A percentile compares a stretch with the other conserved stretches of the same genome.
Conservation (phyloP, 805 yeast genomes). For the Suhomyces sp. region DNA sequence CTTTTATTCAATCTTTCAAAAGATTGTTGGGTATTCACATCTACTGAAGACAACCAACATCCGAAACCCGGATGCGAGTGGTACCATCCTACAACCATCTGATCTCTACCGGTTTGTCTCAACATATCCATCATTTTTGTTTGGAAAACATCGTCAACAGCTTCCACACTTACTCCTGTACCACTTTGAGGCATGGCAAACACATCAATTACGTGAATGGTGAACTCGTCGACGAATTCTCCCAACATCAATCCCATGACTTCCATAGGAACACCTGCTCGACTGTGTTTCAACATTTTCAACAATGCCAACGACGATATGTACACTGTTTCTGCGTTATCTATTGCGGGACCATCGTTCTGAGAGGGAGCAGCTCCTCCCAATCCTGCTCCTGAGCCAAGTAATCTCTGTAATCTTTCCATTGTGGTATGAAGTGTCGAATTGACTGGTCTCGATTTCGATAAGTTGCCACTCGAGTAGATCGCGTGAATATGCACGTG, state of each 20-base stretch:
- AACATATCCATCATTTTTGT: slow-evolving; percentile 99
- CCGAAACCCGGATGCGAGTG: slow-evolving; percentile 97
- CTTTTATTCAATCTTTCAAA: slow-evolving; percentile 93
- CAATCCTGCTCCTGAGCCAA: slow-evolving; percentile 45
- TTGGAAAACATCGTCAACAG: slow-evolving; percentile 98
- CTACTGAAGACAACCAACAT: slow-evolving; percentile 97
- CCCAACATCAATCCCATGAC: slow-evolving; percentile 98
- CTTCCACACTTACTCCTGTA: slow-evolving; percentile 98
- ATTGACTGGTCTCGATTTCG: neutral
- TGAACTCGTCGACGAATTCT: slow-evolving; percentile 94
- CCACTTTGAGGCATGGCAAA: slow-evolving; percentile 99
- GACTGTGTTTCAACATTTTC: slow-evolving; percentile 96
- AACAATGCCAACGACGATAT: slow-evolving; percentile 92
- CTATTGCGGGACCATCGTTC: slow-evolving; percentile 77
- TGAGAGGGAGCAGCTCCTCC: slow-evolving; percentile 45
- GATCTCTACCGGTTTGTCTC: slow-evolving; percentile 98
- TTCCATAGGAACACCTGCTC: slow-evolving; percentile 81
- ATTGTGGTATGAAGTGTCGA: slow-evolving; percentile 16
- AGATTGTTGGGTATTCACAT: slow-evolving; percentile 96
- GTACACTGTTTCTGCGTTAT: slow-evolving; percentile 94
- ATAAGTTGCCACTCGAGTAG: neutral
- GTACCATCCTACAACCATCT: slow-evolving; percentile 99
- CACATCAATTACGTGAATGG: slow-evolving; percentile 95
- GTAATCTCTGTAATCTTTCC: slow-evolving; percentile 50
- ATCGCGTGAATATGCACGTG: neutral